Evolutionary conservation across 2,329 filamentous ascomycete genomes (phyloP), one percentile per base, ranked within the genome.

Genomic region (Clarireedia sp.): DNA sequence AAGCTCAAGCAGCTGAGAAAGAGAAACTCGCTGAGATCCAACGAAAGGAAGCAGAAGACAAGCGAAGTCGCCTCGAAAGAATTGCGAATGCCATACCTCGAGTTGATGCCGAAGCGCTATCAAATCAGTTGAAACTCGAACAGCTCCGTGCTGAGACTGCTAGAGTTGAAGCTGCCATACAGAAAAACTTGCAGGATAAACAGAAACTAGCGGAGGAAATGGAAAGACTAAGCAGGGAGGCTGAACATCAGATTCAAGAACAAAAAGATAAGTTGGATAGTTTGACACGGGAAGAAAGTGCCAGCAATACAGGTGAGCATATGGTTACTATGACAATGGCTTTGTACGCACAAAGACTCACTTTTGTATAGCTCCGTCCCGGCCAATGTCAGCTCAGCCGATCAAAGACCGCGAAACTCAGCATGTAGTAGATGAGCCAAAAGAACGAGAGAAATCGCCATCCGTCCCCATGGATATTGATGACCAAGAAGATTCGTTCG

Each of bases 251-350:
- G 54, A 64, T 71, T 16, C 65, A 68, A 29, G 63, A 58, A 24
- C 56, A 72, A 44, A 69, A 67, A 55, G 66, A 68, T 38, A 68
- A 69, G 57, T 57, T 71, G 6, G 58, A 64, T 26, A 60, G 63
- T 38, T 58, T 70, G 26, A 63, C 59, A 9, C 48, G 36, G 38
- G 62, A 69, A 55, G 61, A 64, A 33, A 56, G 60, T 41, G 55
- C 68, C 53, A 60, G 63, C n/a, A 54, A 61, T 48, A 51, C 59
- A 51, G 59, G 65, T 68, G 64, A 54, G 64, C 61, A 8, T 12
- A 48, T 50, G 33, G 26, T 26, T 36, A 37, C 9, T 12, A 33
- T 33, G 29, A 33, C 9, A 3, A 12, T 33, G 3, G 29, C 9
- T 33, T 29, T 33, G 29, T 14, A 33, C 29, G 29, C 12, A 33